A percentile compares a stretch with the other conserved stretches of the same genome.
These are phyloP conservation scores for Colletotrichum tropicale DNA, from an alignment of 2,329 filamentous ascomycete genomes.

Conservation along the genomic window DNA sequence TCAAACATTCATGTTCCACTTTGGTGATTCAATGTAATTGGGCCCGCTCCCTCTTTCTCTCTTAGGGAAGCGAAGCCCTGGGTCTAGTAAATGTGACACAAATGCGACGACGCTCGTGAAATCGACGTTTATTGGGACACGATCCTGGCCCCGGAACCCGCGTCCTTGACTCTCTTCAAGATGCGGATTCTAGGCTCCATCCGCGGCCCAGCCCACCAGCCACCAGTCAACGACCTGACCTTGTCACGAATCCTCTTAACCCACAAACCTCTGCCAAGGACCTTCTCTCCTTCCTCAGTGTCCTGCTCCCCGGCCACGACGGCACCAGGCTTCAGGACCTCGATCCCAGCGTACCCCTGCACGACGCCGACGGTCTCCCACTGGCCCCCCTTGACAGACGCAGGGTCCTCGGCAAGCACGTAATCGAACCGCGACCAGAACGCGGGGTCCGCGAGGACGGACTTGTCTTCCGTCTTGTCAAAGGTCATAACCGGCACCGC, in stretches of 20 bases:
- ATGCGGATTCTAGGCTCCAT: conserved; percentile 63
- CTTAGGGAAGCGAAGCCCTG: background rate
- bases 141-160: conserved; percentile 1
- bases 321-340: conserved; percentile 57
- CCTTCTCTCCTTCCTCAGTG: conserved; percentile 22
- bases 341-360: conserved; percentile 62
- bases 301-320: background rate
- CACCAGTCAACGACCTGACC: conserved; percentile 54
- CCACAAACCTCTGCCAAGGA: conserved; percentile 50
- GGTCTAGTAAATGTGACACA: background rate
- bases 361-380: conserved; percentile 65
- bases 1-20: background rate
- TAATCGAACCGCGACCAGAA: conserved; percentile 73
- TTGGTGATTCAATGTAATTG: background rate
- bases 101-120: background rate
- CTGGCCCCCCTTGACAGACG: conserved; percentile 46
- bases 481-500: conserved; percentile 41
- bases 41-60: background rate
- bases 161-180: conserved; percentile 39
- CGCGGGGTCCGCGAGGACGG: conserved; percentile 44
- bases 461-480: conserved; percentile 67
- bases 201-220: conserved; percentile 69
- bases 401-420: conserved; percentile 59
- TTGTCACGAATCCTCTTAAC: conserved; percentile 42
- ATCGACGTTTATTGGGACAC: background rate